A percentile compares a stretch with the other conserved stretches of the same genome.
These are phyloP conservation scores for Leishmania turanica DNA, from an alignment of 208 protist genomes.

Conservation along the genomic window DNA sequence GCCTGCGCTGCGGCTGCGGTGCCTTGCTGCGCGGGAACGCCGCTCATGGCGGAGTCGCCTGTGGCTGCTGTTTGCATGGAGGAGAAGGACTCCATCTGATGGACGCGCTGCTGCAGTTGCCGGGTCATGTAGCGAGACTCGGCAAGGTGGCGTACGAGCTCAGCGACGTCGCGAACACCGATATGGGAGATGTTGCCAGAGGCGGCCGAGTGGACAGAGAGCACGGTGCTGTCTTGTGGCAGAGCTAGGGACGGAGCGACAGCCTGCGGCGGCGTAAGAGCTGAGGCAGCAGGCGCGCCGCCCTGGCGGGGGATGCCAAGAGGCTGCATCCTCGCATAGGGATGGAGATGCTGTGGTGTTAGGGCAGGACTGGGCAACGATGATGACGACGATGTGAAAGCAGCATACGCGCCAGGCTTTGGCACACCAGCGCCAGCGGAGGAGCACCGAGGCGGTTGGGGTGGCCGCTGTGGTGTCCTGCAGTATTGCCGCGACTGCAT, in stretches of 20 bases:
- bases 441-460: neutral
- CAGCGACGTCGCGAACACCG: constrained; percentile 53
- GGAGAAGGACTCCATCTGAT: constrained; percentile 16
- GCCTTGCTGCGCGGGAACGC: neutral
- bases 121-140: constrained; percentile 53
- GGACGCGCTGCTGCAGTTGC: constrained; percentile 40
- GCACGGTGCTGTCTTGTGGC: neutral
- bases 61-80: neutral
- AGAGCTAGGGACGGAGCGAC: neutral
- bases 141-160: constrained; percentile 73
- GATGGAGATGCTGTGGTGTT: neutral
- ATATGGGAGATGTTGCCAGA: constrained; percentile 17
- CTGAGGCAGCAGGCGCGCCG: neutral
- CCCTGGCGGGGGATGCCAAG: neutral
- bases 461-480: neutral
- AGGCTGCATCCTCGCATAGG: neutral
- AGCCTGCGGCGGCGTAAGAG: neutral
- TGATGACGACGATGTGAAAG: neutral
- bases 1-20: neutral
- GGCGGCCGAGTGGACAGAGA: neutral
- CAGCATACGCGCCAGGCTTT: neutral
- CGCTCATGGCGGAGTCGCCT: constrained; percentile 1
- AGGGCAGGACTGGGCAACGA: neutral
- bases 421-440: neutral
- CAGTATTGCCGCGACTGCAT: neutral